A percentile compares a stretch with the other conserved stretches of the same genome.
phyloP scores from a whole-genome alignment of 2,329 filamentous ascomycete genomes.

The Pseudohalonectria lignicola region DNA sequence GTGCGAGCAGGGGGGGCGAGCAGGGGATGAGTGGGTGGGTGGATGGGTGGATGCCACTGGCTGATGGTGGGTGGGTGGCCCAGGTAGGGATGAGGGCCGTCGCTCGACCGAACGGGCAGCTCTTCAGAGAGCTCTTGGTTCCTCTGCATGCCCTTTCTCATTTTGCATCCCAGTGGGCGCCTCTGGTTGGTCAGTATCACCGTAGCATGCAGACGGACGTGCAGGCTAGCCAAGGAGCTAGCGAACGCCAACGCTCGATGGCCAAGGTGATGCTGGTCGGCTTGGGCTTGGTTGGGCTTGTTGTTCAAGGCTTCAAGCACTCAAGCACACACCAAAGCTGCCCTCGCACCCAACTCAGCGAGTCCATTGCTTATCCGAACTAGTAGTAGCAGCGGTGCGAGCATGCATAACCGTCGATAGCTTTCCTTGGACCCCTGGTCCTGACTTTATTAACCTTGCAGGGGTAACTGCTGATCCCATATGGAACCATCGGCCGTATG shows the following conservation, averaged over 20 bases:
- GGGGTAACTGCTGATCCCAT: neutral
- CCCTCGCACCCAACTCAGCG: no score
- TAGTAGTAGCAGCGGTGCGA: no score
- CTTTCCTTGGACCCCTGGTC: no score
- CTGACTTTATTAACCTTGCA: neutral
- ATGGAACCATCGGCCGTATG: neutral
- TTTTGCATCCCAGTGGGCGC: neutral
- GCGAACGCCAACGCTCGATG: neutral
- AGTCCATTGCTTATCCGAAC: no score
- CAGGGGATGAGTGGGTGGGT: no score
- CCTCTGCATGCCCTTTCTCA: neutral
- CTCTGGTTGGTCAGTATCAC: neutral
- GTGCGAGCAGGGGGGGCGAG: neutral
- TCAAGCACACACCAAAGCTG: no score
- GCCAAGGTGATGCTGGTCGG: neutral
- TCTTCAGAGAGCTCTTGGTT: neutral
- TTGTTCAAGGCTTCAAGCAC: no score
- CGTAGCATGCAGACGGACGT: neutral
- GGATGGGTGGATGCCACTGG: no score
- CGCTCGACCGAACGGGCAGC: conserved; percentile 2
- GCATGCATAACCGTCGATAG: no score
- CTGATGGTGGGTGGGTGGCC: no score
- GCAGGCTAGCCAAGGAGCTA: neutral
- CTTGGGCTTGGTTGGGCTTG: neutral
- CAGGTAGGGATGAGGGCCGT: conserved; percentile 1